These are phyloP conservation scores for Penicillium argentinense DNA, from an alignment of 495 filamentous ascomycete species.

Conservation along the genomic window DNA sequence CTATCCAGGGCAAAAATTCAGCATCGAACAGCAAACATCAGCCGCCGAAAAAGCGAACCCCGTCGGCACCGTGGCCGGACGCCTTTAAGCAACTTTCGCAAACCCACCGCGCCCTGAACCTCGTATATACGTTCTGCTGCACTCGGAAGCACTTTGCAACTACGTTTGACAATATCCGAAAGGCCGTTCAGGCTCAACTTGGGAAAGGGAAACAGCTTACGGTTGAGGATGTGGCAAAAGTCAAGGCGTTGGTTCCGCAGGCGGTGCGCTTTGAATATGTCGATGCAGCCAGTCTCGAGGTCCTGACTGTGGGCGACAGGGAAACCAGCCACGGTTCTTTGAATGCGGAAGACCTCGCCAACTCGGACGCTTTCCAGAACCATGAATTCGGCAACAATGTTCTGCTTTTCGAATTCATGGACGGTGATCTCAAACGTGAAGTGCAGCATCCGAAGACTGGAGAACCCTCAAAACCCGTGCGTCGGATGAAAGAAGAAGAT, in stretches of 20 bases:
- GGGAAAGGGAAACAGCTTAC: constrained; percentile 58
- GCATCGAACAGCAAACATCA: constrained; percentile 8
- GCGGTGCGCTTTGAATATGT: constrained; percentile 85
- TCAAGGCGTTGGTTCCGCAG: constrained; percentile 73
- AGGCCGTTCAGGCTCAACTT: constrained; percentile 80
- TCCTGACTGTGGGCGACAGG: constrained; percentile 68
- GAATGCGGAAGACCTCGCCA: constrained; percentile 30
- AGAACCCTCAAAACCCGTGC: constrained; percentile 62
- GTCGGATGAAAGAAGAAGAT: constrained; percentile 70
- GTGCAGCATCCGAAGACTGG: constrained; percentile 68
- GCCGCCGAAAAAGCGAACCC: constrained; percentile 24
- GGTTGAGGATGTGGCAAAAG: constrained; percentile 76
- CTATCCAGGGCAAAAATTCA: constrained; percentile 6
- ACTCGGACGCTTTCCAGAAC: constrained; percentile 31
- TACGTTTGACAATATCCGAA: constrained; percentile 83
- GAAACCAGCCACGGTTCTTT: constrained; percentile 17
- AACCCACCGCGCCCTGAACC: constrained; percentile 80
- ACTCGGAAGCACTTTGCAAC: constrained; percentile 89
- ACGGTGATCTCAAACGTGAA: constrained; percentile 85
- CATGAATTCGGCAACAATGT: constrained; percentile 55
- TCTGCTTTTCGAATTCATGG: constrained; percentile 87
- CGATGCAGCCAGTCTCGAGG: constrained; percentile 74
- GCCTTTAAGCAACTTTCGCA: constrained; percentile 70
- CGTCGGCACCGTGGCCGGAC: constrained; percentile 66
- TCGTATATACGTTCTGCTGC: constrained; percentile 92